Evolutionary conservation across 2,329 filamentous ascomycete genomes (phyloP).

Genomic region (Ophiostoma ips): DNA sequence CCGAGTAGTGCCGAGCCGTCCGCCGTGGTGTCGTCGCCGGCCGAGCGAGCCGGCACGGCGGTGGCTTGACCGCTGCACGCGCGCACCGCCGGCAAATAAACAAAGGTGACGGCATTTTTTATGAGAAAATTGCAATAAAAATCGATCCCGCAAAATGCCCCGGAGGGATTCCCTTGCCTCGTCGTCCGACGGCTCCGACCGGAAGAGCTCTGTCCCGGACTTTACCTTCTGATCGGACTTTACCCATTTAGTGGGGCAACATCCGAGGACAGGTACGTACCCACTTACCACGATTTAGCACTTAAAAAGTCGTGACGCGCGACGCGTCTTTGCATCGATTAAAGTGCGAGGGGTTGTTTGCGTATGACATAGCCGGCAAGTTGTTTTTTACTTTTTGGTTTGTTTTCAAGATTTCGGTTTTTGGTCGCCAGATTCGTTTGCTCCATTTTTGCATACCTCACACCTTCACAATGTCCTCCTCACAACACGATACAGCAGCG

Average conservation of each 20-base stretch:
- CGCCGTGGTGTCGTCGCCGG: neutral
- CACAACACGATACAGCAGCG: constrained; percentile 2
- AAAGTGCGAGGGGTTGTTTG: constrained; percentile 3
- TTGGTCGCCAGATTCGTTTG: neutral
- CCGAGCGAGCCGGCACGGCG: neutral
- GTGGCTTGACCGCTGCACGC: neutral
- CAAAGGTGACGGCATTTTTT: neutral
- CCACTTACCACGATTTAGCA: neutral
- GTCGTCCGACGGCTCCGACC: too few species aligned
- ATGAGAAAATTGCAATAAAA: neutral
- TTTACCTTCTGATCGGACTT: too few species aligned
- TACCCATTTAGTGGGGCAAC: too few species aligned
- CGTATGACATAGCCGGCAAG: neutral
- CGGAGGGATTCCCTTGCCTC: too few species aligned
- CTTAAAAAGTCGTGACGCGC: neutral
- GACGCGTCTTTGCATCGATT: constrained; percentile 3
- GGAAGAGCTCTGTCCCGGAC: too few species aligned
- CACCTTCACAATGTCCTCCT: constrained; percentile 7
- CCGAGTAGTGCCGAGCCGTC: neutral
- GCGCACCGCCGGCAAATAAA: constrained; percentile 5
- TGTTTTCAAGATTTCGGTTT: too few species aligned
- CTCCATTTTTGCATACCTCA: neutral
- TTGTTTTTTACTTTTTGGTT: too few species aligned
- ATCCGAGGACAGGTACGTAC: neutral
- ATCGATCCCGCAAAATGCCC: too few species aligned